phyloP scores from a whole-genome alignment of 2,329 filamentous ascomycete genomes.

The Calycina herbarum region DNA sequence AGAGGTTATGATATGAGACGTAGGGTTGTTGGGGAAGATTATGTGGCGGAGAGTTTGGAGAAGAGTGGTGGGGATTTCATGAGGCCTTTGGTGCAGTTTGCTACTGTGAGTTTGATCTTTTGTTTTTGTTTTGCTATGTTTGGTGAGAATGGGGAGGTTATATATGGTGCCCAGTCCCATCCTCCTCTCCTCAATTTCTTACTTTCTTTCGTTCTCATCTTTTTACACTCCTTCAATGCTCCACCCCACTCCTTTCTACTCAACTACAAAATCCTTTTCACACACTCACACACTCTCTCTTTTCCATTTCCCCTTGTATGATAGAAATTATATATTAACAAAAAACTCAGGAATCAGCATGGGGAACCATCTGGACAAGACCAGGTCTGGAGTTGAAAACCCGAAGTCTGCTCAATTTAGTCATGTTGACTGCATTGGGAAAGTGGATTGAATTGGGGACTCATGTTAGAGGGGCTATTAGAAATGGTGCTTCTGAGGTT shows the following conservation, averaged over 20 bases:
- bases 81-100: slow-evolving; percentile 33
- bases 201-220: neutral
- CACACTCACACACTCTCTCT: no score
- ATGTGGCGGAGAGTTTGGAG: slow-evolving; percentile 28
- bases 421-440: slow-evolving; percentile 35
- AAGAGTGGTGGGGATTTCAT: slow-evolving; percentile 30
- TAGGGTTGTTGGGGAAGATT: slow-evolving; percentile 34
- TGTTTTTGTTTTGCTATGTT: neutral
- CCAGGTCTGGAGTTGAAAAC: slow-evolving; percentile 32
- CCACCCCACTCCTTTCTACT: neutral
- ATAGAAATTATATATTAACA: neutral
- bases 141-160: no score
- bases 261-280: neutral
- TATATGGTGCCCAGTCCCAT: neutral
- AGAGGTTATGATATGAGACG: slow-evolving; percentile 31
- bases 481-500: slow-evolving; percentile 34
- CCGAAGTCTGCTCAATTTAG: slow-evolving; percentile 33
- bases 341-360: slow-evolving; percentile 31
- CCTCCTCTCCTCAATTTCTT: neutral
- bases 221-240: neutral
- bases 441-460: slow-evolving; percentile 36
- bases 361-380: slow-evolving; percentile 37
- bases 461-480: slow-evolving; percentile 35
- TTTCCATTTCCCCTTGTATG: no score
- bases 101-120: slow-evolving; percentile 26